phyloP scores from a whole-genome alignment of 129 eudicot genomes.

The Apium graveolens region DNA sequence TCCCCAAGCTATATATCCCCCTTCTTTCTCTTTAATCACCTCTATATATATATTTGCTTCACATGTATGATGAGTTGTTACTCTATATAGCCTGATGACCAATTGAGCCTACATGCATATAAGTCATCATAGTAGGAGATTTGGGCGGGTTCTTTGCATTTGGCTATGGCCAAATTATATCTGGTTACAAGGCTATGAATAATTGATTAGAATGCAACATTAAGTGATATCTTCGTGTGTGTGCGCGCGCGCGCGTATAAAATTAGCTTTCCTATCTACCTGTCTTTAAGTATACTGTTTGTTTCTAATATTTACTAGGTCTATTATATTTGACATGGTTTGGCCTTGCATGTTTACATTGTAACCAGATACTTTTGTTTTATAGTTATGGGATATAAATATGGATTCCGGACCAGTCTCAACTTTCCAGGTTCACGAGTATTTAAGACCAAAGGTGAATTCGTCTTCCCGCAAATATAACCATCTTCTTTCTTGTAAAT shows the following conservation, averaged over 20 bases:
- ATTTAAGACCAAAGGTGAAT: slow-evolving; percentile 87
- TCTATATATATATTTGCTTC: too few species aligned
- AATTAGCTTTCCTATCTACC: not conserved
- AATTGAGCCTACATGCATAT: not conserved
- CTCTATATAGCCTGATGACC: not conserved
- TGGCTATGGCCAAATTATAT: not conserved
- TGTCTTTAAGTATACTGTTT: not conserved
- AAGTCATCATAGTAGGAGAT: not conserved
- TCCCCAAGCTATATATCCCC: not conserved
- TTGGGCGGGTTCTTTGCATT: not conserved
- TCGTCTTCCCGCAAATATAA: not conserved
- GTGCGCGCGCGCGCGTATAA: too few species aligned
- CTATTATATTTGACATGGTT: not conserved
- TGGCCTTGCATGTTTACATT: not conserved
- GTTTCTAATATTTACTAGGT: not conserved
- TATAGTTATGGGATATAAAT: slow-evolving; percentile 89
- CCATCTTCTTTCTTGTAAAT: slow-evolving; percentile 3
- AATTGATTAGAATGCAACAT: not conserved
- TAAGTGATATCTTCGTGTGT: not conserved
- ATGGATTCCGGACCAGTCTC: slow-evolving; percentile 99
- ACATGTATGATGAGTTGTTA: not conserved
- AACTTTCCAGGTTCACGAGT: slow-evolving; percentile 88
- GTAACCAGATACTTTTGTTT: slow-evolving; percentile 16
- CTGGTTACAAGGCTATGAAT: not conserved
- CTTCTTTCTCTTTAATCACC: not conserved